Percentiles rank a stretch among this genome's conserved stretches.
These are phyloP conservation scores for Nothophoma quercina DNA, from an alignment of 2,329 filamentous ascomycete species.

Conservation along the genomic window DNA sequence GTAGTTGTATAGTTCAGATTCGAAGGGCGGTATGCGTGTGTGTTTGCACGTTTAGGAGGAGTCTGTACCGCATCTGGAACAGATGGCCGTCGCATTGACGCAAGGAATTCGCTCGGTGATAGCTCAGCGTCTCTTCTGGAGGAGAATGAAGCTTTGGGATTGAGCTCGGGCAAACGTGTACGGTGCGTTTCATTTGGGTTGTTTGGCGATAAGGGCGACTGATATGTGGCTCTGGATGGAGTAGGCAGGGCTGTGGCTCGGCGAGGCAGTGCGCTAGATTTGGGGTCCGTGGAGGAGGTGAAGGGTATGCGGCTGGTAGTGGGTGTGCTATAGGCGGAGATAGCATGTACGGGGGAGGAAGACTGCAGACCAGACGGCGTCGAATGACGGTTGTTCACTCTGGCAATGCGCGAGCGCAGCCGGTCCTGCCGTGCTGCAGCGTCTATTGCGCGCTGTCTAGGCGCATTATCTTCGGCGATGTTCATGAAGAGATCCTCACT, in stretches of 20 bases:
- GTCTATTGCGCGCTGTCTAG: slow-evolving; percentile 36
- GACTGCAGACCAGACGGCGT: slow-evolving; percentile 41
- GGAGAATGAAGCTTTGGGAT: slow-evolving; percentile 40
- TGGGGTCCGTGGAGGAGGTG: slow-evolving; percentile 32
- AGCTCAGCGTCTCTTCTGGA: slow-evolving; percentile 38
- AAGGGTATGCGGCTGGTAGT: slow-evolving; percentile 39
- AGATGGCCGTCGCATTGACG: slow-evolving; percentile 44
- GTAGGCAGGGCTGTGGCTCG: slow-evolving; percentile 45
- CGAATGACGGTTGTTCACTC: slow-evolving; percentile 46
- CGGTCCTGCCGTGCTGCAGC: slow-evolving; percentile 36
- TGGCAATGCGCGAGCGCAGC: slow-evolving; percentile 47
- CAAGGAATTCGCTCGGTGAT: slow-evolving; percentile 46
- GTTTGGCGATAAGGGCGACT: slow-evolving; percentile 40
- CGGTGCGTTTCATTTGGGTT: slow-evolving; percentile 31
- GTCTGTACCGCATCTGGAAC: slow-evolving; percentile 41
- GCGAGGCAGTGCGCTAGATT: slow-evolving; percentile 33
- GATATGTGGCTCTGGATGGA: slow-evolving; percentile 32
- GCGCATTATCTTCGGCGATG: slow-evolving; percentile 49
- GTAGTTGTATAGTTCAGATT: slow-evolving; percentile 47
- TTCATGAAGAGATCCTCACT: slow-evolving; percentile 54
- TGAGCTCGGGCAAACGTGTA: slow-evolving; percentile 38
- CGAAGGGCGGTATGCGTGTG: slow-evolving; percentile 43
- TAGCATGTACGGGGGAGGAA: slow-evolving; percentile 34
- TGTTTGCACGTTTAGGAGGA: slow-evolving; percentile 41
- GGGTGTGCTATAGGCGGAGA: slow-evolving; percentile 32